These are phyloP conservation scores for Aspergillus sp. DNA, from an alignment of 2,329 filamentous ascomycete species.

Conservation along the genomic window DNA sequence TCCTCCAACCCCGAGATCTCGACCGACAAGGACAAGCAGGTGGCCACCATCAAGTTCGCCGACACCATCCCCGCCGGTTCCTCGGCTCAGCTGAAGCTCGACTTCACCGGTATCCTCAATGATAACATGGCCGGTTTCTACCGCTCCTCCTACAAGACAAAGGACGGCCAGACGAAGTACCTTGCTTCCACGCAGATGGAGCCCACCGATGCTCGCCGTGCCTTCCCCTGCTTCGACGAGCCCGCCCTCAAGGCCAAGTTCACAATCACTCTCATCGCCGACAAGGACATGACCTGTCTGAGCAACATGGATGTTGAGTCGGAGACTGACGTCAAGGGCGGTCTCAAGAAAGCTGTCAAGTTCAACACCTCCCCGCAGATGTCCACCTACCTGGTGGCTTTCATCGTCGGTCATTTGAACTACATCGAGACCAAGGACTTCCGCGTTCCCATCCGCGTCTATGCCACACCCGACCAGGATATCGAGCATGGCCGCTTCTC, in stretches of 20 bases:
- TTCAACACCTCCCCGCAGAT: slow-evolving; percentile 92
- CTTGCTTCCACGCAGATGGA: slow-evolving; percentile 96
- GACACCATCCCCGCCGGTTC: slow-evolving; percentile 70
- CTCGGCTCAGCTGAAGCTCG: slow-evolving; percentile 75
- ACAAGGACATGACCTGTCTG: slow-evolving; percentile 85
- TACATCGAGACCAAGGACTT: slow-evolving; percentile 91
- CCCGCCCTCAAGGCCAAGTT: slow-evolving; percentile 91
- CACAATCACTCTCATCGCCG: slow-evolving; percentile 85
- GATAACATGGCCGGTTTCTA: slow-evolving; percentile 99
- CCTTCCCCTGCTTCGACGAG: slow-evolving; percentile 97
- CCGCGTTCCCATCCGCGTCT: slow-evolving; percentile 90
- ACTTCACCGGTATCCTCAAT: slow-evolving; percentile 77
- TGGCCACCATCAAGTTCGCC: slow-evolving; percentile 76
- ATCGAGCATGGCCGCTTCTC: slow-evolving; percentile 92
- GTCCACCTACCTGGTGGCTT: slow-evolving; percentile 94
- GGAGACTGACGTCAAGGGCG: slow-evolving; percentile 69
- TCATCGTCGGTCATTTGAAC: slow-evolving; percentile 91
- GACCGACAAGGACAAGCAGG: slow-evolving; percentile 77
- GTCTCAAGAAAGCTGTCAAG: slow-evolving; percentile 74
- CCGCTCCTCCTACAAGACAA: slow-evolving; percentile 84
- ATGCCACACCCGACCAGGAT: slow-evolving; percentile 83
- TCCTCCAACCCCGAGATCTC: slow-evolving; percentile 66
- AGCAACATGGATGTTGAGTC: slow-evolving; percentile 95
- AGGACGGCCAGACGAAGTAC: slow-evolving; percentile 75
- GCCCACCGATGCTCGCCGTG: slow-evolving; percentile 85